phyloP scores from a whole-genome alignment of 352 stramenopile genomes.

The Lagenidium giganteum region DNA sequence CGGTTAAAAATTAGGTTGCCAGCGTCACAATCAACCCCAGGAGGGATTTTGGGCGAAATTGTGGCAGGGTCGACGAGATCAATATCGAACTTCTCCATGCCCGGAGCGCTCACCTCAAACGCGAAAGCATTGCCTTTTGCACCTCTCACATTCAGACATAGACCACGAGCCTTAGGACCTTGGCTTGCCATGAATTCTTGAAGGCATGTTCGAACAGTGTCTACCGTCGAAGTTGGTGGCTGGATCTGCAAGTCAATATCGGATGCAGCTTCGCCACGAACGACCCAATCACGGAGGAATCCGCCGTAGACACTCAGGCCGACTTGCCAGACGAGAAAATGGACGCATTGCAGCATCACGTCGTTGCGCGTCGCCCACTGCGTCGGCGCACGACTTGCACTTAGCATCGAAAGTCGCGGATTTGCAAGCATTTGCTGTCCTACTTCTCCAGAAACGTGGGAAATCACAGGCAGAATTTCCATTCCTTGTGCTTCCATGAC shows the following conservation, averaged over 20 bases:
- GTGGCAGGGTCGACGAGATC: conserved; percentile 12
- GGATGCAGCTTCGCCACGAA: conserved; percentile 15
- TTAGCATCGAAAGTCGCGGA: conserved; percentile 9
- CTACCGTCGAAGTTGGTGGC: conserved; percentile 9
- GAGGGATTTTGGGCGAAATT: conserved; percentile 1
- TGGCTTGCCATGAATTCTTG: not conserved
- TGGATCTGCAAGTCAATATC: conserved; percentile 18
- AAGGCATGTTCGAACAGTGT: conserved; percentile 4
- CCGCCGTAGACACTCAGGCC: conserved; percentile 11
- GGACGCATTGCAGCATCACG: conserved; percentile 20
- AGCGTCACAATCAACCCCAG: conserved; percentile 16
- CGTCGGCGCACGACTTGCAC: conserved; percentile 1
- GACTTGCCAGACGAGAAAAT: conserved; percentile 15
- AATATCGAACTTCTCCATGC: conserved; percentile 7
- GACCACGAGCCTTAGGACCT: not conserved
- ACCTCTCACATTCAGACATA: too few species aligned
- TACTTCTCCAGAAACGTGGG: conserved; percentile 8
- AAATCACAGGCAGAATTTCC: conserved; percentile 8
- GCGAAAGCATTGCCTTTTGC: conserved; percentile 13
- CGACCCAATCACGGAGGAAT: conserved; percentile 23
- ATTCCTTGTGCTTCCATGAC: conserved; percentile 9
- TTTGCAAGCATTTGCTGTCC: conserved; percentile 16
- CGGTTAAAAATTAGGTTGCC: conserved; percentile 20
- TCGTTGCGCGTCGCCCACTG: conserved; percentile 16
- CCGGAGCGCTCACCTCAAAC: not conserved